Base-by-base conservation (phyloP, 192 early-diverging fungal genomes). In the Jimgerdemannia lactiflua region DNA sequence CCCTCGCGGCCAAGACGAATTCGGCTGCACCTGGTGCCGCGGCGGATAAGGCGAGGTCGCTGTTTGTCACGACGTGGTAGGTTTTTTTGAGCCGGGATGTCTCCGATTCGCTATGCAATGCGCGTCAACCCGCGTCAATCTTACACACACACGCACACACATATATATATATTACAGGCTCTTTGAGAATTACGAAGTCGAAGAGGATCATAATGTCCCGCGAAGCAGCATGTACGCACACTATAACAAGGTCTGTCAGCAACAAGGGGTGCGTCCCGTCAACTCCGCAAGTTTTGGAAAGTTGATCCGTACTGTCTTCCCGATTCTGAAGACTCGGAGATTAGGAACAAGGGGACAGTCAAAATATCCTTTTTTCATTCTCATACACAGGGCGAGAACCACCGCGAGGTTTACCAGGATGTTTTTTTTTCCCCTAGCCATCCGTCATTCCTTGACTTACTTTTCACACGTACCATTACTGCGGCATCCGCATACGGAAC, bases 261-360 rank as follows among this genome's bases (percentile, higher is more conserved):
- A 76, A 1, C 68, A 73, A 20, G 64, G 71, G 69, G 74, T 85
- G 39, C 59, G 70, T 73, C 84, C 86, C 64, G 83, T 88, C 67
- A 88, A 86, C 76, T 80, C 85, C 3, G 85, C 86, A 39, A 82
- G 79, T 10, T 86, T 86, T 79, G 86, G 86, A 10, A 88, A 88
- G 67, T 70, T 88, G 3, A 78, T 88, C 29, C 74, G 85, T 19
- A 78, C 75, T 2, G 83, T 86, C 42, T 88, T 86, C 63, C 85
- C 86, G 4, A 76, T 79, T 41, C 67, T 88, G 8, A 85, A 78
- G n/a, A 88, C 86, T 19, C 72, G 86, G 65, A 79, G 86, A 63
- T 42, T 88, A 8, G 86, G 86, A 40, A 59, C 49, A 59, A 59
- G 49, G 49, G 49, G 49, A 6, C 49, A 59, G 49, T 59, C 49